Evolutionary conservation across 2,329 filamentous ascomycete genomes (phyloP), one percentile per base, ranked within the genome.

Genomic region (Alternaria postmessia): DNA sequence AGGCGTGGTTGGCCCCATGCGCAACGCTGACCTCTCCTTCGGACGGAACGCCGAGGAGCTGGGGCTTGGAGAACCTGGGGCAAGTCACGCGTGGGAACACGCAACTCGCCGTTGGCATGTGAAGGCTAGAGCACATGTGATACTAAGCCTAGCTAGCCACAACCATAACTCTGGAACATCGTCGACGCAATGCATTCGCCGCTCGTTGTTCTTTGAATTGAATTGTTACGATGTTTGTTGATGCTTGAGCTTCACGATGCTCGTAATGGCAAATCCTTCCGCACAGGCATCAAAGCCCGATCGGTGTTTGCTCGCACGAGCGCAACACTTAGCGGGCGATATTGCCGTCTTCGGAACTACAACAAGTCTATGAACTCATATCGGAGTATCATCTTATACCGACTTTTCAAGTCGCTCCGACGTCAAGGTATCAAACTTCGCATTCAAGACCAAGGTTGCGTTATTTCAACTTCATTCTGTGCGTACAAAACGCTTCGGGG

Each of bases 291-390:
- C 72, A 69, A 56, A 67, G 46, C 57, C 71, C 70, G 70, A 54
- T 64, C 72, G 70, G 72, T 62, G 36, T 71, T 62, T 73, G 70
- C 66, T 64, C 65, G 52, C 52, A 59, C 57, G 55, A 61, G 54
- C 60, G 38, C 61, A 49, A 48, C 41, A 42, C 22, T 34, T 32
- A 61, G 67, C 69, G 69, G 67, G 54, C 65, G 54, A 51, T 52
- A 61, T 68, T 73, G 55, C 69, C 70, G 56, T 49, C 43, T 67
- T 62, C 26, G 61, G 58, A 41, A 30, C 9, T 36, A 3, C 30
- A 24, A 14, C n/a, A 34, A 36, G 20, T 32, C 39, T 32, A 24
- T 22, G 24, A 28, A 46, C 22, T n/a, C 26, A 32, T 34, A 46
- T 42, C 53, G 24, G 44, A 20, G 11, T 16, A 7, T 47, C 39